A percentile compares a stretch with the other conserved stretches of the same genome.
phyloP scores from a whole-genome alignment of 169 alveolate genomes.

The Cryptosporidium ubiquitum region DNA sequence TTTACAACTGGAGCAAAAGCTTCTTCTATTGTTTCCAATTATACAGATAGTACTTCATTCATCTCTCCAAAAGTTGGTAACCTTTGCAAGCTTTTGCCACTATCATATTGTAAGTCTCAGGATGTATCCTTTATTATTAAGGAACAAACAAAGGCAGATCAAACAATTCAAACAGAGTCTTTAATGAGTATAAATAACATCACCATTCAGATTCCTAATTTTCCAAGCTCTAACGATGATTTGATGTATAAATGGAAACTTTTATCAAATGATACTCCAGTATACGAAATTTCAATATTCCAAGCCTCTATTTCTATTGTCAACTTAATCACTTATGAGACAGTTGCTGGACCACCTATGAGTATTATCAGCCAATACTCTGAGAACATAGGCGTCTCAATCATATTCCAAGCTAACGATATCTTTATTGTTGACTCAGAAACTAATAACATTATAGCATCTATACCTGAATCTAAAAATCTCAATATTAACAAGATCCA shows the following conservation, averaged over 20 bases:
- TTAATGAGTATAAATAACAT: slow-evolving; percentile 3
- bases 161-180: neutral
- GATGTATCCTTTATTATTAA: neutral
- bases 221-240: neutral
- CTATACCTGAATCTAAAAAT: neutral
- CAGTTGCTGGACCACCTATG: slow-evolving; percentile 61
- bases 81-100: slow-evolving; percentile 26
- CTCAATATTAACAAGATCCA: neutral
- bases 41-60: slow-evolving; percentile 31
- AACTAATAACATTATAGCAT: neutral
- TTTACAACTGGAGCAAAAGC: neutral
- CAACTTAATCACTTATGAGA: neutral
- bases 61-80: neutral
- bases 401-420: neutral
- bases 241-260: slow-evolving; percentile 36
- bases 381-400: slow-evolving; percentile 21
- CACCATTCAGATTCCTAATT: slow-evolving; percentile 12
- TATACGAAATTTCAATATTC: slow-evolving; percentile 44
- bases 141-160: neutral
- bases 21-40: neutral
- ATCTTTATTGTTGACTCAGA: slow-evolving; percentile 36
- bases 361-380: slow-evolving; percentile 36
- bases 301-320: slow-evolving; percentile 25
- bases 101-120: slow-evolving; percentile 15
- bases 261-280: neutral